These are phyloP conservation scores for Phylloporus sp. DNA, from an alignment of 768 basidiomycete genomes.

Conservation along the genomic window DNA sequence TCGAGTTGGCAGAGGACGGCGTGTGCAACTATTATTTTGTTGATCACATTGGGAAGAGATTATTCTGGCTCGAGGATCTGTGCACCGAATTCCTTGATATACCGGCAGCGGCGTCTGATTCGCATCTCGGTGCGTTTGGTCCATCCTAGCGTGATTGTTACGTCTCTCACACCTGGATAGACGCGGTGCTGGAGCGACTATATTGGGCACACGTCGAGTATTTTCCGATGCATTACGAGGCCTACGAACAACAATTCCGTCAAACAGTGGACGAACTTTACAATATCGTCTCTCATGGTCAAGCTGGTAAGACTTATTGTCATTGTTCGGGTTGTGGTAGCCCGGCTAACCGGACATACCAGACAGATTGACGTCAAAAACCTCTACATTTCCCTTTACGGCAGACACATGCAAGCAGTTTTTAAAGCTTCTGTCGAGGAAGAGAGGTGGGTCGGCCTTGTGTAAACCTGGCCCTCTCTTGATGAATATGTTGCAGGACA, in stretches of 20 bases:
- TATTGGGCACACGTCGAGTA: constrained; percentile 64
- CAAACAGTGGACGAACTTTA: constrained; percentile 43
- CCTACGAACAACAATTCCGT: constrained; percentile 34
- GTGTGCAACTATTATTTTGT: constrained; percentile 55
- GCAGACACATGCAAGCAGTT: constrained; percentile 22
- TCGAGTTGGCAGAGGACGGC: constrained; percentile 38
- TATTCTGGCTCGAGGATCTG: constrained; percentile 53
- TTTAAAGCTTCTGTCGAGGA: constrained; percentile 38
- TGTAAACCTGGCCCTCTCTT: not conserved
- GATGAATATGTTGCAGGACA: constrained; percentile 24
- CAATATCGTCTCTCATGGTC: constrained; percentile 50
- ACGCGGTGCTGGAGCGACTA: constrained; percentile 41
- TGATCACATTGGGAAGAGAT: constrained; percentile 40
- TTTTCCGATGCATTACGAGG: constrained; percentile 55
- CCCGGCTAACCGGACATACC: constrained; percentile 5
- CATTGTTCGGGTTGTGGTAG: not conserved
- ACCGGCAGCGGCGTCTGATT: constrained; percentile 40
- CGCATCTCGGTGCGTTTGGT: constrained; percentile 48
- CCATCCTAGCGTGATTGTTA: not conserved
- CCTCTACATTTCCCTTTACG: constrained; percentile 57
- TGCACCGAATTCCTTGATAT: constrained; percentile 42
- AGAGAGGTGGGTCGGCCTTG: constrained; percentile 35
- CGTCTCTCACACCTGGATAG: constrained; percentile 31
- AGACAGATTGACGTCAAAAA: constrained; percentile 58
- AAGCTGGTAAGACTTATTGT: constrained; percentile 39